Percentiles rank a stretch among this genome's conserved stretches.
Evolutionary conservation across 768 basidiomycete genomes (phyloP).

Genomic region (Imleria badia): DNA sequence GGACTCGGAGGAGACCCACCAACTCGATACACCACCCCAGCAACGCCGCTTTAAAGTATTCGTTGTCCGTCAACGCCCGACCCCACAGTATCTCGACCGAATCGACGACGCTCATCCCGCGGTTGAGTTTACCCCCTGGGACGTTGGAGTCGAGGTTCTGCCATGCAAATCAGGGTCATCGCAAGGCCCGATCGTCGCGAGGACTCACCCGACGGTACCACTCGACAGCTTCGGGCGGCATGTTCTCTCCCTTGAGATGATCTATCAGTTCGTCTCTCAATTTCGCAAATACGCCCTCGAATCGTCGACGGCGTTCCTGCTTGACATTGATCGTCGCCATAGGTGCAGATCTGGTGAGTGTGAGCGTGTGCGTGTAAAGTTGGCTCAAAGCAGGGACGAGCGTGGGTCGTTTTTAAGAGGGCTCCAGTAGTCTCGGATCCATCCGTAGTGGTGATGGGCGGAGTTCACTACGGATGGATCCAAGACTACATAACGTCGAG

Average conservation of each 20-base stretch:
- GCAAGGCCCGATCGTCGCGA: too few relatives aligned
- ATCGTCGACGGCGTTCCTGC: slow-evolving; percentile 54
- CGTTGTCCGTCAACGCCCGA: slow-evolving; percentile 67
- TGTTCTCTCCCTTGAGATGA: slow-evolving; percentile 63
- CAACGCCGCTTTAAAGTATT: slow-evolving; percentile 85
- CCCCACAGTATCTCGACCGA: slow-evolving; percentile 87
- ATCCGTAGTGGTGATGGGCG: too few relatives aligned
- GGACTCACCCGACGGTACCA: slow-evolving; percentile 70
- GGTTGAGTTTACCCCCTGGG: slow-evolving; percentile 95
- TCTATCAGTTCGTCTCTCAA: slow-evolving; percentile 78
- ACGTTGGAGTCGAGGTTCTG: slow-evolving; percentile 94
- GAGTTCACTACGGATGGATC: too few relatives aligned
- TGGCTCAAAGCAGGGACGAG: too few relatives aligned
- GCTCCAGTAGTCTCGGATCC: not conserved
- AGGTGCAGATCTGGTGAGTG: not conserved
- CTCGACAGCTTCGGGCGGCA: slow-evolving; percentile 80
- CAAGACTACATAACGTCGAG: not conserved
- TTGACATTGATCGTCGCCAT: slow-evolving; percentile 32
- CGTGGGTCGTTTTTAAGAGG: not conserved
- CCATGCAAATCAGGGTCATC: too few relatives aligned
- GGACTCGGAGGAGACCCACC: too few relatives aligned
- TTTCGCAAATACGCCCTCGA: slow-evolving; percentile 68
- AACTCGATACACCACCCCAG: slow-evolving; percentile 97
- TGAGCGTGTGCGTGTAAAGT: too few relatives aligned
- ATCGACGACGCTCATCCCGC: slow-evolving; percentile 95